These are phyloP conservation scores for Trichomonas tenax DNA, from an alignment of 208 protist species.

Conservation along the genomic window DNA sequence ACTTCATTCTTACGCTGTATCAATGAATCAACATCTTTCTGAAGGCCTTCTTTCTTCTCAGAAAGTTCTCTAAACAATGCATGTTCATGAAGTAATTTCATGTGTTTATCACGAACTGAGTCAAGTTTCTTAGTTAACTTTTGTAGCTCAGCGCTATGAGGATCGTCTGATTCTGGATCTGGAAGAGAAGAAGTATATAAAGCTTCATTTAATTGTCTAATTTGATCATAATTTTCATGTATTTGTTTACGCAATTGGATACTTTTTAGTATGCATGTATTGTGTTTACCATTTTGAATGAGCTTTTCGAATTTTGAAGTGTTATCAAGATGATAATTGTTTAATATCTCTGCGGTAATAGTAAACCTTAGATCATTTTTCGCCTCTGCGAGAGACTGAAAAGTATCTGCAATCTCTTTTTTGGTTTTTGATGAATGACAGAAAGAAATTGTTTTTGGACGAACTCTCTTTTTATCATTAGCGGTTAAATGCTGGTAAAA, in stretches of 20 bases:
- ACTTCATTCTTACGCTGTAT: neutral
- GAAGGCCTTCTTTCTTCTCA: neutral
- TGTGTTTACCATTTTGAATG: neutral
- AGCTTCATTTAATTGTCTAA: neutral
- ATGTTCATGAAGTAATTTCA: neutral
- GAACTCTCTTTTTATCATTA: neutral
- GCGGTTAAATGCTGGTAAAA: neutral
- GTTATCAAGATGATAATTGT: neutral
- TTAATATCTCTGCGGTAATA: neutral
- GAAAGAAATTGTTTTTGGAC: neutral
- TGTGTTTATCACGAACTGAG: neutral
- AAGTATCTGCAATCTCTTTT: neutral
- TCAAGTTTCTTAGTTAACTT: neutral
- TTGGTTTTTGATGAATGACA: neutral
- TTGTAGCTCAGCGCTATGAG: neutral
- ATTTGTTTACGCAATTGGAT: neutral
- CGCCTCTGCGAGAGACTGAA: neutral
- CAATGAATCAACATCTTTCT: neutral
- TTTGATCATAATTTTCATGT: neutral
- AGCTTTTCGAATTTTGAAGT: neutral
- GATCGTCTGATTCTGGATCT: neutral
- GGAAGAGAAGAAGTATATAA: neutral
- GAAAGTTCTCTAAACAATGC: neutral
- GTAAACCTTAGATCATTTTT: neutral
- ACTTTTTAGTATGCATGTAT: neutral